Evolutionary conservation across 345 rosid species (phyloP).

Genomic region (Syzygium grande): DNA sequence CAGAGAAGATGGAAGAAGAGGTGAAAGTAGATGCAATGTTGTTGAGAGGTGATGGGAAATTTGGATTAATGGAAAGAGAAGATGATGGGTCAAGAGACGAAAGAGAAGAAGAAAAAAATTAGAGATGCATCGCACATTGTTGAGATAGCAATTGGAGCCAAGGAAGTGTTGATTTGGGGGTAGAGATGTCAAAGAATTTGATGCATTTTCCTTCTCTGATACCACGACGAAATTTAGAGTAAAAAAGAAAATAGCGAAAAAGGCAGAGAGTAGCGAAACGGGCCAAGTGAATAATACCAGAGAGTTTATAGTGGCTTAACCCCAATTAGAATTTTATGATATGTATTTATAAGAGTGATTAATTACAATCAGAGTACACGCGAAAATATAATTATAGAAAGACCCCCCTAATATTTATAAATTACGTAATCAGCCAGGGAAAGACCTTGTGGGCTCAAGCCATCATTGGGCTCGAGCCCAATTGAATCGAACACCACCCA

Average conservation of each 20-base stretch:
- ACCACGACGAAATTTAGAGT: too few species aligned
- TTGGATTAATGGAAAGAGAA: neutral
- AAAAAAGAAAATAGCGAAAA: neutral
- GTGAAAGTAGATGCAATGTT: fast-evolving
- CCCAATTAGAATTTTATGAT: neutral
- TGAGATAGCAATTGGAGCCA: neutral
- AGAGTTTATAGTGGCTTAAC: neutral
- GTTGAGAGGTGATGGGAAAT: neutral
- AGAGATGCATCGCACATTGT: fast-evolving
- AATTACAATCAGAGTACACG: neutral
- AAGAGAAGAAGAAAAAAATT: neutral
- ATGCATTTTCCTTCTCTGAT: too few species aligned
- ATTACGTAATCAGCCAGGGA: neutral
- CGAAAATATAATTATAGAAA: neutral
- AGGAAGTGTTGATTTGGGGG: neutral
- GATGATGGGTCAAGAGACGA: neutral
- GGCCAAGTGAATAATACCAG: neutral
- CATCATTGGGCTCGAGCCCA: neutral
- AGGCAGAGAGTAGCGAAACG: fast-evolving
- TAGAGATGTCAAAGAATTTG: neutral
- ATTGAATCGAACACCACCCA: neutral
- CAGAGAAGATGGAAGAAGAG: neutral
- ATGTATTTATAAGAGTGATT: neutral
- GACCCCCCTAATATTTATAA: neutral
- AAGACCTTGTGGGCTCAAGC: neutral